These are phyloP conservation scores for Eruca vesicaria DNA, from an alignment of 441 rosid species.

Conservation along the genomic window DNA sequence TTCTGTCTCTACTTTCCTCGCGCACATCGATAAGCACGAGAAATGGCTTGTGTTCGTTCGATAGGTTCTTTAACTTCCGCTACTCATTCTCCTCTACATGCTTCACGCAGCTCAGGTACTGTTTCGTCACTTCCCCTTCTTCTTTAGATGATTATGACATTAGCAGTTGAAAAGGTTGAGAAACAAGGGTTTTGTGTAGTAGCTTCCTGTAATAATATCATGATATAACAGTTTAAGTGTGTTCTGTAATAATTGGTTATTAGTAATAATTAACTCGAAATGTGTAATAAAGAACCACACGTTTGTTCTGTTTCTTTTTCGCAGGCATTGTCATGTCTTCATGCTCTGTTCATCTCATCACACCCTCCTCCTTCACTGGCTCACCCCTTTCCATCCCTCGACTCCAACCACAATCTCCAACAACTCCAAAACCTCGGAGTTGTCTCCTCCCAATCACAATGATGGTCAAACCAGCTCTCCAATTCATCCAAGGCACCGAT, in stretches of 20 bases:
- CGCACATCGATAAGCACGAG: background rate
- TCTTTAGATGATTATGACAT: background rate
- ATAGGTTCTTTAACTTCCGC: constrained; percentile 10
- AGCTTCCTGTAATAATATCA: background rate
- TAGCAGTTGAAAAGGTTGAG: background rate
- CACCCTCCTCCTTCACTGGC: constrained; percentile 49
- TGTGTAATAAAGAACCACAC: background rate
- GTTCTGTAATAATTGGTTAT: background rate
- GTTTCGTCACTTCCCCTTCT: background rate
- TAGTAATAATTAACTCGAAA: background rate
- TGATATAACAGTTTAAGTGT: background rate
- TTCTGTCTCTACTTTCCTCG: background rate
- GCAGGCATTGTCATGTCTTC: constrained; percentile 48
- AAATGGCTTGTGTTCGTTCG: constrained; percentile 33
- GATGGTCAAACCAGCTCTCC: constrained; percentile 80
- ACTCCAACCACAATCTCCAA: constrained; percentile 17
- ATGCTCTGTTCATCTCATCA: constrained; percentile 36
- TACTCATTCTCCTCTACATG: constrained; percentile 14
- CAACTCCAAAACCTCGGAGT: constrained; percentile 22
- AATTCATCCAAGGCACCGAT: constrained; percentile 91
- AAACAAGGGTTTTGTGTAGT: background rate
- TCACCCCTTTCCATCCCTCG: constrained; percentile 39
- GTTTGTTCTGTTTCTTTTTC: background rate
- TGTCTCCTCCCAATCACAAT: constrained; percentile 36
- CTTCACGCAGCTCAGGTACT: constrained; percentile 26